phyloP scores from a whole-genome alignment of 225 moss, liverwort and hornwort species.

The Lunularia cruciata region DNA sequence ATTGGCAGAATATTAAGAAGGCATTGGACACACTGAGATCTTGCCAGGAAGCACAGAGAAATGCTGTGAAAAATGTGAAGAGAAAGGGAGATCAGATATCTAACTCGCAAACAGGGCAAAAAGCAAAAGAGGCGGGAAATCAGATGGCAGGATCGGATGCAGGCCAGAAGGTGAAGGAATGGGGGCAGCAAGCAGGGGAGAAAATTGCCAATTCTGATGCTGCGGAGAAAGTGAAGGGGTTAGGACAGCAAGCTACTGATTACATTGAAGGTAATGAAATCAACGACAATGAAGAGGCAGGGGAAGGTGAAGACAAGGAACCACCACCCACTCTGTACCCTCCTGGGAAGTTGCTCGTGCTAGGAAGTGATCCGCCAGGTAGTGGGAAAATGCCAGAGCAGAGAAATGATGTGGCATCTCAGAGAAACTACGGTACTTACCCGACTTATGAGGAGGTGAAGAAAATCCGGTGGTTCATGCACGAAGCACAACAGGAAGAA shows the following conservation, averaged over 20 bases:
- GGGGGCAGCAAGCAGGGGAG: slow-evolving; percentile 8
- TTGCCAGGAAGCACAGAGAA: slow-evolving; percentile 40
- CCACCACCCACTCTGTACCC: slow-evolving; percentile 53
- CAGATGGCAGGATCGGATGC: slow-evolving; percentile 5
- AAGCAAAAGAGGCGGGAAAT: slow-evolving; percentile 33
- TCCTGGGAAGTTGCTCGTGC: slow-evolving; percentile 62
- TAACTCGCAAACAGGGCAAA: slow-evolving; percentile 4
- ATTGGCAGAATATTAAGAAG: slow-evolving; percentile 64
- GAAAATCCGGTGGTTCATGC: slow-evolving; percentile 67
- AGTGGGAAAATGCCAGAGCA: slow-evolving; percentile 79
- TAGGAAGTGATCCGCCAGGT: slow-evolving; percentile 77
- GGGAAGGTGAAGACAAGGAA: slow-evolving; percentile 25
- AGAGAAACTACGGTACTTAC: slow-evolving; percentile 71
- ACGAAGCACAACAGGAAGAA: slow-evolving; percentile 80
- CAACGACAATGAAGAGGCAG: slow-evolving; percentile 1
- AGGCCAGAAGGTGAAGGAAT: slow-evolving; percentile 29
- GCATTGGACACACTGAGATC: slow-evolving; percentile 53
- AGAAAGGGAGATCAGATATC: not conserved
- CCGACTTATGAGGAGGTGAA: slow-evolving; percentile 76
- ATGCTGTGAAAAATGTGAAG: slow-evolving; percentile 31
- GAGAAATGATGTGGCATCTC: slow-evolving; percentile 51
- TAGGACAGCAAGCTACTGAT: slow-evolving; percentile 10
- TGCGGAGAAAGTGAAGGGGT: not conserved
- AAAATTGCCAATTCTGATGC: slow-evolving; percentile 1
- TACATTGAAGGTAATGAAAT: slow-evolving; percentile 15